These are phyloP conservation scores for Stagonosporopsis vannaccii DNA, from an alignment of 2,329 filamentous ascomycete genomes.

Conservation along the genomic window DNA sequence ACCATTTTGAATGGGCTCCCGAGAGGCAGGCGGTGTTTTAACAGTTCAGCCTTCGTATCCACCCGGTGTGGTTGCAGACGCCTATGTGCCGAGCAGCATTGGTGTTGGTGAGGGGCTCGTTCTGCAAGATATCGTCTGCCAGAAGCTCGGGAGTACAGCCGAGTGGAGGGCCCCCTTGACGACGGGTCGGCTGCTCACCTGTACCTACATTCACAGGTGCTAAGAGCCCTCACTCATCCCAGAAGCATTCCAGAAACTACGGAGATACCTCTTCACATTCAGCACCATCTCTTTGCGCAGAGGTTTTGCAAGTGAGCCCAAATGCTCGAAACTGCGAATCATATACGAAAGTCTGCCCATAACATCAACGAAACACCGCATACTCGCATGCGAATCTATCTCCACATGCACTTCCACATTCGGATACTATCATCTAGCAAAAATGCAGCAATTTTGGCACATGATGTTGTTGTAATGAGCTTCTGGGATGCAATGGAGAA, in stretches of 20 bases:
- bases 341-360: not conserved
- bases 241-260: not conserved
- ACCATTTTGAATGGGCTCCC: not conserved
- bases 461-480: not conserved
- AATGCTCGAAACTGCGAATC: too few species aligned
- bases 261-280: not conserved
- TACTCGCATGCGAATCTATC: not conserved
- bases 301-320: too few species aligned
- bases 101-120: not conserved
- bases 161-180: conserved; percentile 19
- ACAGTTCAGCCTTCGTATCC: not conserved
- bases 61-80: not conserved
- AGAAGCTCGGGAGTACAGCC: conserved; percentile 8
- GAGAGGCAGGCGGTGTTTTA: not conserved
- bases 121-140: not conserved
- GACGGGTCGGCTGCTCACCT: conserved; percentile 15
- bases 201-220: conserved; percentile 4
- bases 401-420: not conserved
- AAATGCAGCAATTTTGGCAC: not conserved
- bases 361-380: not conserved
- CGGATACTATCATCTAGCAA: too few species aligned
- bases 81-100: not conserved
- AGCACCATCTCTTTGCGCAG: too few species aligned
- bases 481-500: not conserved
- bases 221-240: conserved; percentile 15